phyloP scores from a whole-genome alignment of 1,139 yeast species.

The Candida smagusa region DNA sequence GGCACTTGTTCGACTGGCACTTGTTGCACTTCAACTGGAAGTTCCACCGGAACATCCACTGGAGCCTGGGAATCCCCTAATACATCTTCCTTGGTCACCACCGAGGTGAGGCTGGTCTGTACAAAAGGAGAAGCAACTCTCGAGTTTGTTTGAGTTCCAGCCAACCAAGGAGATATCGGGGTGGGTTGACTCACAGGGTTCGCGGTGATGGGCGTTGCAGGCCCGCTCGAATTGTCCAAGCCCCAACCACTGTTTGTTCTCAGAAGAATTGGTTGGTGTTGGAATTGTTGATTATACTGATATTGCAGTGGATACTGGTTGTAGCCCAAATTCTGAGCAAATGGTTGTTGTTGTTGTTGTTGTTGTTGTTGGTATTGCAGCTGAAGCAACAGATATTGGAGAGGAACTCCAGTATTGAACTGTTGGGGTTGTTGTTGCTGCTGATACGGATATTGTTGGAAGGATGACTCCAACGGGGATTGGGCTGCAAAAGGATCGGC shows the following conservation, averaged over 20 bases:
- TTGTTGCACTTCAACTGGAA: too few species aligned
- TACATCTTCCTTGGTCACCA: too few species aligned
- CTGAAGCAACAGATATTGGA: conserved; percentile 24
- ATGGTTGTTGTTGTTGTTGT: conserved; percentile 6
- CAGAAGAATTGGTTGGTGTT: conserved; percentile 30
- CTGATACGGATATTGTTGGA: conserved; percentile 8
- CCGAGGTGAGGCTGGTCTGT: too few species aligned
- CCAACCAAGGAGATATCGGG: conserved; percentile 45
- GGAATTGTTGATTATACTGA: conserved; percentile 14
- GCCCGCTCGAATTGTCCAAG: conserved; percentile 24
- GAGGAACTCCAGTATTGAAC: conserved; percentile 19
- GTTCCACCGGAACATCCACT: too few species aligned
- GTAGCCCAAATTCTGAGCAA: conserved; percentile 4
- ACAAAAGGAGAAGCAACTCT: conserved; percentile 44
- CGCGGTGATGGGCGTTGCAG: conserved; percentile 30
- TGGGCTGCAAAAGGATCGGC: conserved; percentile 21
- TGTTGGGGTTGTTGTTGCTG: conserved; percentile 1
- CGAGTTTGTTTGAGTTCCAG: conserved; percentile 32
- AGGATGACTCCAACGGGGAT: conserved; percentile 10
- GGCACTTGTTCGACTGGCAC: too few species aligned
- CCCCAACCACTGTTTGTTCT: conserved; percentile 44
- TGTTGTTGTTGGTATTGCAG: conserved; percentile 24
- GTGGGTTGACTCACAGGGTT: conserved; percentile 31
- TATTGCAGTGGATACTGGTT: conserved; percentile 7
- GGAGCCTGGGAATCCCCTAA: too few species aligned